Evolutionary conservation across 306 rosid species (phyloP).

Genomic region (Prunus campanulata): DNA sequence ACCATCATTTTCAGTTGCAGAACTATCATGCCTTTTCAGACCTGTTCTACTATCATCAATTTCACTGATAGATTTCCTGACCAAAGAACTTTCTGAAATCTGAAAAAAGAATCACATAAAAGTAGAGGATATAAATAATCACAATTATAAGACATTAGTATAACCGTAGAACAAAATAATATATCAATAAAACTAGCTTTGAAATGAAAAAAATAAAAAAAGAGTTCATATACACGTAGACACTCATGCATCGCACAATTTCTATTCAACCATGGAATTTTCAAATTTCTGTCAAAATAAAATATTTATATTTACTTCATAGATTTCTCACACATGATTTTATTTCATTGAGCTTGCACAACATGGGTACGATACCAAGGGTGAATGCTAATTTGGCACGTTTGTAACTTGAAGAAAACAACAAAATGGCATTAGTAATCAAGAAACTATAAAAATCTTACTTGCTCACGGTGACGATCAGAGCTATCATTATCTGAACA

Average conservation of each 20-base stretch:
- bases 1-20: conserved; percentile 57
- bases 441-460: conserved; percentile 23
- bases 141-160: background rate
- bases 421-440: background rate
- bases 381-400: background rate
- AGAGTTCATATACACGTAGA: background rate
- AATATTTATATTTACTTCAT: too few species aligned
- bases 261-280: background rate
- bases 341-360: background rate
- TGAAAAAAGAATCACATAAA: conserved; percentile 20
- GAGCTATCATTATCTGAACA: conserved; percentile 66
- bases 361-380: background rate
- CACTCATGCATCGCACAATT: background rate
- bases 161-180: background rate
- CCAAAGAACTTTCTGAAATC: conserved; percentile 44
- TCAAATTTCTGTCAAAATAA: background rate
- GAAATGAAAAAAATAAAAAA: background rate
- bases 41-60: conserved; percentile 29
- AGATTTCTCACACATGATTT: background rate
- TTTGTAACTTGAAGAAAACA: background rate
- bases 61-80: conserved; percentile 32
- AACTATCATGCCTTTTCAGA: conserved; percentile 42
- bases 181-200: background rate
- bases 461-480: conserved; percentile 47
- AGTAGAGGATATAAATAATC: background rate